Evolutionary conservation across 371 early-diverging fungal species (phyloP), one percentile per base, ranked within the genome.

Genomic region (Lichtheimia corymbifera): DNA sequence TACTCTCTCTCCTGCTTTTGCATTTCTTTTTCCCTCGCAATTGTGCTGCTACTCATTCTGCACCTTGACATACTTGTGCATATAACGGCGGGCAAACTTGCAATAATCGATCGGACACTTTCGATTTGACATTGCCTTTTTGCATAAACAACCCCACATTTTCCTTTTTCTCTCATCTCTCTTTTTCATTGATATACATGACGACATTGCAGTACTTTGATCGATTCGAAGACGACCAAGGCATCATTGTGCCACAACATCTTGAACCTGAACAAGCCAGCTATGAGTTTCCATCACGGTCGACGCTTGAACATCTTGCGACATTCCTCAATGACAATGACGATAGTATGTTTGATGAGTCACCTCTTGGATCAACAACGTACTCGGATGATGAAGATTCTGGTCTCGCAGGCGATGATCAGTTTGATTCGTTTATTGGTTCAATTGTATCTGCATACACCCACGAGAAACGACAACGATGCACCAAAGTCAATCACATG

Each of bases 231-330:
- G 22, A 22, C 47, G 49, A 40, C 40, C 22, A 63, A 17, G 61
- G 61, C 17, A 58, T 70, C 28, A 70, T 68, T 50, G 61, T 78
- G 18, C 66, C 78, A 52, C 78, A 78, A 55, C 62, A 74, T 40
- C 67, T 78, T 14, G 71, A 64, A 22, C 69, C 73, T 41, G 78
- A 78, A 63, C 65, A 67, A 61, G 64, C 57, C 45, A 52, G 61
- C 27, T 78, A 74, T 58, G 79, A 78, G 57, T 78, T 78, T 49
- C 79, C 79, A 35, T 73, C 75, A 4, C 65, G 62, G 59, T 73
- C 73, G 22, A 69, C 63, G 13, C 53, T 71, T n/a, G 56, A 71
- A 50, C 68, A 65, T 25, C 60, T 78, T n/a, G 72, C 62, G 12
- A 67, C 59, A 3, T 47, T 63, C 28, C 56, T 61, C 47, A 53